Conservation (phyloP, 2,329 filamentous ascomycete genomes). For the Fusarium brachygibbosum region DNA sequence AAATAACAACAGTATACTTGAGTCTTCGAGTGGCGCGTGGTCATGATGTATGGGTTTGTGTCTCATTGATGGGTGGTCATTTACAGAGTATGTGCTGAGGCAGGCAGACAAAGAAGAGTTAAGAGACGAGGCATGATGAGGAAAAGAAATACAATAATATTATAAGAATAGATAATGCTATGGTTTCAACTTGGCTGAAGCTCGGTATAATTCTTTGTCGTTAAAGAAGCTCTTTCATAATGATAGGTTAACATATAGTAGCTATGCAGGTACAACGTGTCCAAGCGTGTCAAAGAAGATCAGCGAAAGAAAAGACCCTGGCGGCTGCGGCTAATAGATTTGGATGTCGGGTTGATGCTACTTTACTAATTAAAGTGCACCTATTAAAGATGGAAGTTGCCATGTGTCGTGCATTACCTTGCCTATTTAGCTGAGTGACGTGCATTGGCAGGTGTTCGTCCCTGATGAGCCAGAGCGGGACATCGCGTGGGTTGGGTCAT, state of each 20-base stretch:
- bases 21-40: constrained; percentile 28
- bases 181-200: not conserved
- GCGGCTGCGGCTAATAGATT: constrained; percentile 18
- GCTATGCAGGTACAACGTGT: not conserved
- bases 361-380: constrained; percentile 19
- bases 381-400: constrained; percentile 22
- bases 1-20: constrained; percentile 1
- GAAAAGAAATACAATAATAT: not conserved
- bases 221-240: not conserved
- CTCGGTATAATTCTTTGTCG: constrained; percentile 23
- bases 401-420: constrained; percentile 38
- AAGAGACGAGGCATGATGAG: not conserved
- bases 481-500: constrained; percentile 33
- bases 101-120: constrained; percentile 19
- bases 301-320: constrained; percentile 8
- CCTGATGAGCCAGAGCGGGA: constrained; percentile 41
- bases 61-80: constrained; percentile 42
- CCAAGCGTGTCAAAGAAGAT: constrained; percentile 27
- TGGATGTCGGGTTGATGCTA: constrained; percentile 4
- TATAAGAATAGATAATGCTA: not conserved
- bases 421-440: constrained; percentile 36
- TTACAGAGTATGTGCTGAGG: constrained; percentile 9
- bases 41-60: constrained; percentile 29
- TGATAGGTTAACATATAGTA: constrained; percentile 1
- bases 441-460: constrained; percentile 41